phyloP scores from a whole-genome alignment of 768 basidiomycete species.

The Ramaria rubella region DNA sequence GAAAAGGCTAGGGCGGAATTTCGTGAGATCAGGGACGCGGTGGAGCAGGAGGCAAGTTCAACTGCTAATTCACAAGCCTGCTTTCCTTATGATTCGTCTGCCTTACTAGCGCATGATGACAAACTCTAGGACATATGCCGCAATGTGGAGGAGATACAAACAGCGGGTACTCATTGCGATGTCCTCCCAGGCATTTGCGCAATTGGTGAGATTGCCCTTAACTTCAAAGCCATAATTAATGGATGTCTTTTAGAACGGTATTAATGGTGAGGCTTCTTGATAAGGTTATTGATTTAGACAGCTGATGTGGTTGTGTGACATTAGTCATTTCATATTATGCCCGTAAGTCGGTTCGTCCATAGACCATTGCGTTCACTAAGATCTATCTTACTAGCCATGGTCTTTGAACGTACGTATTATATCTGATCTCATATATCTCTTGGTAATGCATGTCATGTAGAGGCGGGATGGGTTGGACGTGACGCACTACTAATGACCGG shows the following conservation, averaged over 20 bases:
- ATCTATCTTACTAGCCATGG: conserved; percentile 50
- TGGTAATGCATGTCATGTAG: conserved; percentile 30
- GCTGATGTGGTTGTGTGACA: background rate
- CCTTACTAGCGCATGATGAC: conserved; percentile 36
- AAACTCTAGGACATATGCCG: conserved; percentile 60
- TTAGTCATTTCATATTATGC: conserved; percentile 94
- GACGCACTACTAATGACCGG: conserved; percentile 95
- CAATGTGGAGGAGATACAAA: conserved; percentile 86
- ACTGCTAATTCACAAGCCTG: background rate
- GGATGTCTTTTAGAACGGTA: conserved; percentile 68
- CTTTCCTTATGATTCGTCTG: conserved; percentile 40
- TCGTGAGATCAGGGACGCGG: conserved; percentile 79
- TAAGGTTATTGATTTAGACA: background rate
- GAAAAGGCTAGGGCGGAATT: conserved; percentile 74
- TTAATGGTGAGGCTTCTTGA: conserved; percentile 58
- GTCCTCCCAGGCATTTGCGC: conserved; percentile 94
- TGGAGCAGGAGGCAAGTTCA: conserved; percentile 54
- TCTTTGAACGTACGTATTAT: conserved; percentile 71
- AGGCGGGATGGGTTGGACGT: conserved; percentile 92
- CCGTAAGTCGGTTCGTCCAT: conserved; percentile 44
- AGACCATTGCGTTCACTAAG: conserved; percentile 6
- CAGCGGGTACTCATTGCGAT: conserved; percentile 86
- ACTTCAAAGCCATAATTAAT: background rate
- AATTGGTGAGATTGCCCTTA: conserved; percentile 54
- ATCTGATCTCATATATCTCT: background rate